A percentile compares a stretch with the other conserved stretches of the same genome.
phyloP scores from a whole-genome alignment of 2,329 filamentous ascomycete species.

The Ceratocystis cubensis region DNA sequence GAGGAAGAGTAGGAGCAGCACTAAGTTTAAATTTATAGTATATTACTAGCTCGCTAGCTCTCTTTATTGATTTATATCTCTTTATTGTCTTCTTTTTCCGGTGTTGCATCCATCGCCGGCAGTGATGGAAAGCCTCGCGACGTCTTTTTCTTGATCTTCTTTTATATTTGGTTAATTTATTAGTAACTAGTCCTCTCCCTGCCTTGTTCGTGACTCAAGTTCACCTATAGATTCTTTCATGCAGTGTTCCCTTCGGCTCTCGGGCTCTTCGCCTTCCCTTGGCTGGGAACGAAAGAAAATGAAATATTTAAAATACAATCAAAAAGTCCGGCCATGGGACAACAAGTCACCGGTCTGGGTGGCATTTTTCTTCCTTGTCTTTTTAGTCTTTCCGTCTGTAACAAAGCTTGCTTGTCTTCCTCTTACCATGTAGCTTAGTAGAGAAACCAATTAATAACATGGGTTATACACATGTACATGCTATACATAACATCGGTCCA shows the following conservation, averaged over 20 bases:
- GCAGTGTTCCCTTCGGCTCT: neutral
- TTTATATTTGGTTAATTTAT: neutral
- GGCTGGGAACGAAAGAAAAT: neutral
- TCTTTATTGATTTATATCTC: neutral
- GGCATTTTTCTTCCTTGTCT: no score
- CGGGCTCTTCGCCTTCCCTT: neutral
- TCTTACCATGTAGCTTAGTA: no score
- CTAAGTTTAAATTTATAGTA: neutral
- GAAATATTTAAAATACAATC: neutral
- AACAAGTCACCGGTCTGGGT: no score
- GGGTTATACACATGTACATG: no score
- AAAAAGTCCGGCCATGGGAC: neutral
- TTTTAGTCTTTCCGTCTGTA: no score
- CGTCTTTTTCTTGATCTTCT: neutral
- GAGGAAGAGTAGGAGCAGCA: no score
- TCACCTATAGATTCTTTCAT: neutral
- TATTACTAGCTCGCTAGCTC: neutral
- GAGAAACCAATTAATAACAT: no score
- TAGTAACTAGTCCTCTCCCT: neutral
- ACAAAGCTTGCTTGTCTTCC: no score
- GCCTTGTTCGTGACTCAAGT: neutral
- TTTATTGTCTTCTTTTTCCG: neutral
- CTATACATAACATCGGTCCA: neutral
- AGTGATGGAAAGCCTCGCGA: neutral
- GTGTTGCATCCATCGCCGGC: neutral